Evolutionary conservation across 768 basidiomycete genomes (phyloP).

Genomic region (Coprinopsis sp.): DNA sequence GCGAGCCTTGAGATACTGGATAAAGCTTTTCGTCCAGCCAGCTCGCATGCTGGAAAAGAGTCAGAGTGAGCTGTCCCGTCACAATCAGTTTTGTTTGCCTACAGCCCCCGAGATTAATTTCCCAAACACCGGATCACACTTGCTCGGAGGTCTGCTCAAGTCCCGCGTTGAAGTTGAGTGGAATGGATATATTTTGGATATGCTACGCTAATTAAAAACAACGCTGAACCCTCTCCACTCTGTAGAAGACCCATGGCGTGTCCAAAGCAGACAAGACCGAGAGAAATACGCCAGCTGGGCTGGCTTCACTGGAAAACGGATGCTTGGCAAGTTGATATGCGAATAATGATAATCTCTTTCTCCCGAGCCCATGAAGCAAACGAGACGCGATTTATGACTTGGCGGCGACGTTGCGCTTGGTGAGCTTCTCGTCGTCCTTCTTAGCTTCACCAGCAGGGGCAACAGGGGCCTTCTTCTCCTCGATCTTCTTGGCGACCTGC

Average conservation of each 20-base stretch:
- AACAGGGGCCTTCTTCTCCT: conserved; percentile 65
- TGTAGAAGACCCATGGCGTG: background rate
- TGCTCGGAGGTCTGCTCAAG: no score
- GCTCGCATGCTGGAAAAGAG: background rate
- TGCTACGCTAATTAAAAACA: conserved; percentile 10
- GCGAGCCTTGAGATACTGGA: background rate
- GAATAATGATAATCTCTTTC: conserved; percentile 1
- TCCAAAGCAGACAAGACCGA: background rate
- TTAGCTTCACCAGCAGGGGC: conserved; percentile 71
- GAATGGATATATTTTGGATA: conserved; percentile 4
- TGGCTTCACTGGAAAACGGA: no score
- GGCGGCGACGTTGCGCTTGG: conserved; percentile 64
- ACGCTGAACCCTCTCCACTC: conserved; percentile 3
- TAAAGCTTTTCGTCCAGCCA: conserved; percentile 2
- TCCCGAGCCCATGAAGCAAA: background rate
- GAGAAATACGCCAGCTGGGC: no score
- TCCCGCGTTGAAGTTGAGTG: background rate
- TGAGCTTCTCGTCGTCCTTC: conserved; percentile 61
- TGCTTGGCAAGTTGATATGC: background rate
- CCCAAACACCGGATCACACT: background rate
- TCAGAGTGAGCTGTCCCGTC: background rate
- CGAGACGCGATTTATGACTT: conserved; percentile 18
- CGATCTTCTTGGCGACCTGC: conserved; percentile 78
- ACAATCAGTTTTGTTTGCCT: background rate
- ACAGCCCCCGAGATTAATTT: conserved; percentile 1